phyloP scores from a whole-genome alignment of 2,329 filamentous ascomycete genomes.

The Colletotrichum siamense region DNA sequence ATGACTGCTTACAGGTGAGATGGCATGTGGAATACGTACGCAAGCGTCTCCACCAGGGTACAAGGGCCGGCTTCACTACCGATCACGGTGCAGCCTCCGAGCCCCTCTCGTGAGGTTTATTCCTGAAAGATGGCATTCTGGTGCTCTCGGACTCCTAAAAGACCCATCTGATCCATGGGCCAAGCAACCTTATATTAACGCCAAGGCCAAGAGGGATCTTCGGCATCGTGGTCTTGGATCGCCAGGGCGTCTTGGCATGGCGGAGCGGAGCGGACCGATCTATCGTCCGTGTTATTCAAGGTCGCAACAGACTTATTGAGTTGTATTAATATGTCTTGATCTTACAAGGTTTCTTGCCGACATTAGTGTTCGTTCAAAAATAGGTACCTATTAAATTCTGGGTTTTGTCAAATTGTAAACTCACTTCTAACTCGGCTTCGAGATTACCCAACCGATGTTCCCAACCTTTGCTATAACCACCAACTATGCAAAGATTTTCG shows the following conservation, averaged over 20 bases:
- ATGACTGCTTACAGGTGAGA: not conserved
- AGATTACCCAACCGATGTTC: too few species aligned
- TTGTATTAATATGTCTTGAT: not conserved
- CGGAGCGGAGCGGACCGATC: not conserved
- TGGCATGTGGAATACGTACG: not conserved
- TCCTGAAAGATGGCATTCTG: not conserved
- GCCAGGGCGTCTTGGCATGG: not conserved
- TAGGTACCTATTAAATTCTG: too few species aligned
- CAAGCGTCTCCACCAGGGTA: not conserved
- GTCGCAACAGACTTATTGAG: not conserved
- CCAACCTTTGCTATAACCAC: too few species aligned
- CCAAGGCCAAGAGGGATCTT: constrained; percentile 1
- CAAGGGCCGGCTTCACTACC: not conserved
- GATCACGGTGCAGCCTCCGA: not conserved
- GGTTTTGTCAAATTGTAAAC: too few species aligned
- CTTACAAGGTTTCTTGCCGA: not conserved
- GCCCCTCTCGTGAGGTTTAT: not conserved
- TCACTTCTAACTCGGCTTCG: too few species aligned
- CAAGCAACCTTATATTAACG: constrained; percentile 9
- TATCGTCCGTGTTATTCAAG: not conserved
- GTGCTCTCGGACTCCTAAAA: not conserved
- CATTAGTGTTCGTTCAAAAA: too few species aligned
- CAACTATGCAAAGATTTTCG: too few species aligned
- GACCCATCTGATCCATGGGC: not conserved
- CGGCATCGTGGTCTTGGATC: constrained; percentile 3